A percentile compares a stretch with the other conserved stretches of the same genome.
Evolutionary conservation across 805 yeast species (phyloP).

Genomic region (Kluyveromyces lactis): DNA sequence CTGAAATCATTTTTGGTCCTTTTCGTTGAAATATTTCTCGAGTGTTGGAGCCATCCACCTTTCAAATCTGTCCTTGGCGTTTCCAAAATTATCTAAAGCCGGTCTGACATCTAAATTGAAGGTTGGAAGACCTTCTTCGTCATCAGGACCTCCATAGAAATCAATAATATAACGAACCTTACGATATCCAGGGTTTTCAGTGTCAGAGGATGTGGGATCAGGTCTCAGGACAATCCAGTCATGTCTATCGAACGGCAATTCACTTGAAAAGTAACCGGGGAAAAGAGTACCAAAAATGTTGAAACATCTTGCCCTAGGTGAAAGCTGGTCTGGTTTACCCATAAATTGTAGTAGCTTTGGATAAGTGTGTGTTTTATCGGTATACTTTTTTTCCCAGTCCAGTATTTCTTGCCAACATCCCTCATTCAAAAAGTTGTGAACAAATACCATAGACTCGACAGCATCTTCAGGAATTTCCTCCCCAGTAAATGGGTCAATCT

Average conservation of each 20-base stretch:
- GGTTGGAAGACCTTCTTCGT: conserved; percentile 79
- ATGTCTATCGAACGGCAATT: conserved; percentile 95
- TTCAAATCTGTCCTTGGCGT: conserved; percentile 58
- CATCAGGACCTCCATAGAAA: conserved; percentile 94
- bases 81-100: conserved; percentile 64
- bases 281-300: conserved; percentile 56
- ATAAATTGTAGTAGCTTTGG: conserved; percentile 83
- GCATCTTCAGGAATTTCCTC: conserved; percentile 90
- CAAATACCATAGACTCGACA: conserved; percentile 93
- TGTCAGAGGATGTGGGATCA: conserved; percentile 27
- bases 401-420: conserved; percentile 96
- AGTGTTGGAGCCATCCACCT: conserved; percentile 63
- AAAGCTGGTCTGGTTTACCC: conserved; percentile 81
- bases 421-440: conserved; percentile 92
- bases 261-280: conserved; percentile 64
- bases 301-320: conserved; percentile 77
- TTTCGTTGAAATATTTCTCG: conserved; percentile 47
- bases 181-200: conserved; percentile 41
- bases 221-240: conserved; percentile 94
- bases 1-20: too few species aligned
- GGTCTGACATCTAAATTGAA: conserved; percentile 94
- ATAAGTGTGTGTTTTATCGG: conserved; percentile 41
- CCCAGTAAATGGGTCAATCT: conserved; percentile 36
- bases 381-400: conserved; percentile 79
- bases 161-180: conserved; percentile 89